These are phyloP conservation scores for Xylariaceae sp. DNA, from an alignment of 2,329 filamentous ascomycete species.

Conservation along the genomic window DNA sequence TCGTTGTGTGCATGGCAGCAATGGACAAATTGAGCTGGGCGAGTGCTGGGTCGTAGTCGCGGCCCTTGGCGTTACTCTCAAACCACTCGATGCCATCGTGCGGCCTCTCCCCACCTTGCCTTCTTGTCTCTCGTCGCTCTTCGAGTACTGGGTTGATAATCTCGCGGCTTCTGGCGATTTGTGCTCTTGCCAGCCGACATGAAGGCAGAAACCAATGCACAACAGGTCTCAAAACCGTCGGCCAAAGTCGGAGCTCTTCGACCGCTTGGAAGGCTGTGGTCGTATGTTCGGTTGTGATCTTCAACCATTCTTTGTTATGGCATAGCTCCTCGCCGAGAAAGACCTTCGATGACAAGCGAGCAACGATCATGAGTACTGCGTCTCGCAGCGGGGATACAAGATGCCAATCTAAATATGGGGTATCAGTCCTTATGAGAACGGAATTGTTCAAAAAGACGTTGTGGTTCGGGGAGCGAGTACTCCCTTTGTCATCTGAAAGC, in stretches of 20 bases:
- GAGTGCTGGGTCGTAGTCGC: constrained; percentile 29
- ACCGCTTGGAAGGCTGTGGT: constrained; percentile 32
- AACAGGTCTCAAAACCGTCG: constrained; percentile 35
- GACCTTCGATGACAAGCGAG: constrained; percentile 41
- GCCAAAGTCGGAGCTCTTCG: constrained; percentile 37
- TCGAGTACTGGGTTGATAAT: constrained; percentile 23
- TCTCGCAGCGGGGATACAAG: neutral
- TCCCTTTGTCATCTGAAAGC: neutral
- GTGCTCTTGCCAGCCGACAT: constrained; percentile 31
- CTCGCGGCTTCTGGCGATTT: constrained; percentile 27
- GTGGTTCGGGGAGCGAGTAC: neutral
- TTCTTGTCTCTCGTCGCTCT: constrained; percentile 19
- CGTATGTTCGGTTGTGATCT: constrained; percentile 38
- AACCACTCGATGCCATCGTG: constrained; percentile 41
- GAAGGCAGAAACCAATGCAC: constrained; percentile 43
- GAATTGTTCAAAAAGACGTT: neutral
- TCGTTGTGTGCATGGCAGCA: constrained; percentile 39
- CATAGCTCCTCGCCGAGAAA: constrained; percentile 45
- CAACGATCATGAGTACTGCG: neutral
- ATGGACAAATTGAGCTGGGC: constrained; percentile 31
- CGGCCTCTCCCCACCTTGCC: constrained; percentile 16
- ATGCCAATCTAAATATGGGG: neutral
- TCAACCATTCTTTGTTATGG: constrained; percentile 43
- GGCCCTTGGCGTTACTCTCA: constrained; percentile 30
- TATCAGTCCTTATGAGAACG: neutral